Conservation (phyloP, 2,329 filamentous ascomycete genomes). For the Nemania bipapillata region DNA sequence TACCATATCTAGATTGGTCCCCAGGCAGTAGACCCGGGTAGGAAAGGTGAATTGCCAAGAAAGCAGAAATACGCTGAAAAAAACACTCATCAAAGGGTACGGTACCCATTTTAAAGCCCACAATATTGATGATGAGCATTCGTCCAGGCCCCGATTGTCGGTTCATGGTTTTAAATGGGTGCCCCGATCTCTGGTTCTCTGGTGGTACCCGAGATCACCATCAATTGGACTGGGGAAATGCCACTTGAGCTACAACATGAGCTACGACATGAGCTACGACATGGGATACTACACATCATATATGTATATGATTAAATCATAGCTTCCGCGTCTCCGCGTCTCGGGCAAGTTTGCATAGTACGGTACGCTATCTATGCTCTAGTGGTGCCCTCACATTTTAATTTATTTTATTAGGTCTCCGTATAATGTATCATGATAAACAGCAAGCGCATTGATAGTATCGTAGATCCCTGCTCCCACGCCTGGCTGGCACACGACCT, state of each 20-base stretch:
- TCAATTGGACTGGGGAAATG: background rate
- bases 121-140: slow-evolving; percentile 12
- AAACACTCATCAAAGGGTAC: background rate
- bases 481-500: slow-evolving; percentile 12
- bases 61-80: background rate
- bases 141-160: background rate
- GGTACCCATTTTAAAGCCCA: background rate
- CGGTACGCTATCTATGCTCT: background rate
- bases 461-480: slow-evolving; percentile 16
- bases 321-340: background rate
- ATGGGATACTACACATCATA: background rate
- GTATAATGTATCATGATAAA: slow-evolving; percentile 7
- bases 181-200: slow-evolving; percentile 11
- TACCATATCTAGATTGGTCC: background rate
- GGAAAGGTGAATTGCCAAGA: slow-evolving; percentile 2
- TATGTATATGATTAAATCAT: background rate
- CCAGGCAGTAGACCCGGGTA: slow-evolving; percentile 3
- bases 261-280: no score
- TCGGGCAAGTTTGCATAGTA: background rate
- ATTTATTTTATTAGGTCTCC: background rate
- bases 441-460: slow-evolving; percentile 26
- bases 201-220: background rate
- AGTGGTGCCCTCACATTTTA: background rate
- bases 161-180: background rate
- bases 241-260: background rate